Base-by-base conservation (phyloP, 257 asterid species). In the Scutellaria baicalensis region DNA sequence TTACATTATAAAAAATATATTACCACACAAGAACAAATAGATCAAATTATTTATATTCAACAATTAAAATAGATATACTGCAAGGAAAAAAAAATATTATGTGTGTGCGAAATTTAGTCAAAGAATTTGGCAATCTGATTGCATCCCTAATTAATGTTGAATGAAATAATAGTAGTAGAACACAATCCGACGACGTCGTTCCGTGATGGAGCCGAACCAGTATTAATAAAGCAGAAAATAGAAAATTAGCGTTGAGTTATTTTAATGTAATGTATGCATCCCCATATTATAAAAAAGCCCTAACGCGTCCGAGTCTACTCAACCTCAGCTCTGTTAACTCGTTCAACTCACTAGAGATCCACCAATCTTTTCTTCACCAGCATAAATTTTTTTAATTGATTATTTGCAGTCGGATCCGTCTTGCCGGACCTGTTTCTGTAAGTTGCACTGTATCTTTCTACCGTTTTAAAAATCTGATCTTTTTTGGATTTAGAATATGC, bases 291-390 rank as follows among this genome's bases (percentile, higher is more conserved):
- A n/a, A n/a, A n/a, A n/a, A 73, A 23, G 65, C 72, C 81, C 74
- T 50, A 64, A 76, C 82, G 82, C 82, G 77, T 44, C 77, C 68
- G 84, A 76, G 77, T 76, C 74, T 23, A 73, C 81, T 64, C 81
- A 11, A 71, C 66, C 58, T 51, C 63, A 61, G 59, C 69, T 55
- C 58, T n/a, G 31, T 52, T 3, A 42, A 64, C 80, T 71, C 83
- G 62, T 48, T 62, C 51, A 50, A 70, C 82, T 70, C 85, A 75
- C 64, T 47, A 12, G 20, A 77, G 80, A 77, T 77, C 80, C 47
- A 44, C 47, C 75, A 33, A 13, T 35, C 42, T 23, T 18, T 59
- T 40, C 39, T 58, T 50, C 55, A 35, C 23, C 59, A 21, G 27
- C 67, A 56, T 59, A 67, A n/a, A 27, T 1, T 63, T 9, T 56